A percentile compares a stretch with the other conserved stretches of the same genome.
Conservation (phyloP, 441 rosid genomes). For the Gossypium trilobum region DNA sequence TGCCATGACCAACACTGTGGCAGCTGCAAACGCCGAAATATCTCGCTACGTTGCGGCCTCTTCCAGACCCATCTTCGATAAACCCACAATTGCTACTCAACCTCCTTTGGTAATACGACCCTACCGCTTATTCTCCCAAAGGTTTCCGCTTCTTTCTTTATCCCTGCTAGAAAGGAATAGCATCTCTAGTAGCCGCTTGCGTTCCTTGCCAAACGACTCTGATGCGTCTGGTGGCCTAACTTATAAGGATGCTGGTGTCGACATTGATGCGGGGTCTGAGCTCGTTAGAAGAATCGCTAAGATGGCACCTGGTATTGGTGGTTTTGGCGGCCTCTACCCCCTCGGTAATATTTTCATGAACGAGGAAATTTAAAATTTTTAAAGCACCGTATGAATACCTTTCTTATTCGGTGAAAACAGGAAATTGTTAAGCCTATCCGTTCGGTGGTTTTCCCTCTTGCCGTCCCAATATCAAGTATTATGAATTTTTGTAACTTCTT, state of each 20-base stretch:
- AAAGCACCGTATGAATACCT: neutral
- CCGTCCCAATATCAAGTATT: neutral
- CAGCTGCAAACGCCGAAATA: conserved; percentile 25
- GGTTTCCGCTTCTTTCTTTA: conserved; percentile 10
- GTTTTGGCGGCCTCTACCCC: conserved; percentile 83
- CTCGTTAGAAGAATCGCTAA: conserved; percentile 74
- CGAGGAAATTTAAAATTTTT: neutral
- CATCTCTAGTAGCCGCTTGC: neutral
- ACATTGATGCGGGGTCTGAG: conserved; percentile 88
- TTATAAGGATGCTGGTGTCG: conserved; percentile 83
- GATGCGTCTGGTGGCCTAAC: conserved; percentile 37
- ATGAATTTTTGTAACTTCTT: neutral
- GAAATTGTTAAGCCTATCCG: neutral
- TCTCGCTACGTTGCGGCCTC: conserved; percentile 16
- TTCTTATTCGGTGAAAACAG: neutral
- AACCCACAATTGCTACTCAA: neutral
- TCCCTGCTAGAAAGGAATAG: neutral
- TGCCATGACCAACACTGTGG: conserved; percentile 19
- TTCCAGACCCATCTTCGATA: neutral
- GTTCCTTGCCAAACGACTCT: conserved; percentile 26
- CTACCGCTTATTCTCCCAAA: conserved; percentile 5
- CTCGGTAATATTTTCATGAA: conserved; percentile 33
- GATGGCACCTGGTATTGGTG: conserved; percentile 90
- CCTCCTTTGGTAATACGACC: neutral
- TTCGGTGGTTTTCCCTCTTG: neutral